Evolutionary conservation across 768 basidiomycete genomes (phyloP).

Genomic region (Hysterangium stoloniferum): DNA sequence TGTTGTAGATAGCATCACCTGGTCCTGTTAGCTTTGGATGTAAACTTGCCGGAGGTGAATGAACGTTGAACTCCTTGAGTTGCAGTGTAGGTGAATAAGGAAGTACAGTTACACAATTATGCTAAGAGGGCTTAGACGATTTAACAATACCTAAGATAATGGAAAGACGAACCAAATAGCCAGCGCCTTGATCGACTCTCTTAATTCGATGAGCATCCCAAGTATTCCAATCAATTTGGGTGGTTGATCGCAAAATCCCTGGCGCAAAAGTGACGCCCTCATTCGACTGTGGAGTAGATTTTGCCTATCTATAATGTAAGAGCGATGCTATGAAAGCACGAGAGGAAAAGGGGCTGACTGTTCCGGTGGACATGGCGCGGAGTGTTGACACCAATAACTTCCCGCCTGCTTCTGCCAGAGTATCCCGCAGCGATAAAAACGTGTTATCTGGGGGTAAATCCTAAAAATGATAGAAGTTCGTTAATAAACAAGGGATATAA

Average conservation of each 20-base stretch:
- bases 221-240: conserved; percentile 45
- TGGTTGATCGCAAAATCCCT: conserved; percentile 45
- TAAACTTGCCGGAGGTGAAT: conserved; percentile 3
- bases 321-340: not conserved
- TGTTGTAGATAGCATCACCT: conserved; percentile 39
- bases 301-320: conserved; percentile 32
- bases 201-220: conserved; percentile 52
- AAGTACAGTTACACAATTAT: conserved; percentile 22
- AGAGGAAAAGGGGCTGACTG: conserved; percentile 29
- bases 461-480: too few relatives aligned
- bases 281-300: conserved; percentile 38
- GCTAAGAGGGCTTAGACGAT: too few relatives aligned
- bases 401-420: conserved; percentile 58
- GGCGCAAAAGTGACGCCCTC: conserved; percentile 47
- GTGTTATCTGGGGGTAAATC: conserved; percentile 40
- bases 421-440: conserved; percentile 49
- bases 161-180: conserved; percentile 50
- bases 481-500: too few relatives aligned
- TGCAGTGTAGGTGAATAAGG: conserved; percentile 23
- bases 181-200: conserved; percentile 52
- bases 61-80: conserved; percentile 18
- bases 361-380: conserved; percentile 51
- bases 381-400: conserved; percentile 63
- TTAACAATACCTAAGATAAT: too few relatives aligned
- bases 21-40: conserved; percentile 22